Evolutionary conservation across 352 stramenopile genomes (phyloP), one percentile per base, ranked within the genome.

Genomic region (Phytophthora vignae): DNA sequence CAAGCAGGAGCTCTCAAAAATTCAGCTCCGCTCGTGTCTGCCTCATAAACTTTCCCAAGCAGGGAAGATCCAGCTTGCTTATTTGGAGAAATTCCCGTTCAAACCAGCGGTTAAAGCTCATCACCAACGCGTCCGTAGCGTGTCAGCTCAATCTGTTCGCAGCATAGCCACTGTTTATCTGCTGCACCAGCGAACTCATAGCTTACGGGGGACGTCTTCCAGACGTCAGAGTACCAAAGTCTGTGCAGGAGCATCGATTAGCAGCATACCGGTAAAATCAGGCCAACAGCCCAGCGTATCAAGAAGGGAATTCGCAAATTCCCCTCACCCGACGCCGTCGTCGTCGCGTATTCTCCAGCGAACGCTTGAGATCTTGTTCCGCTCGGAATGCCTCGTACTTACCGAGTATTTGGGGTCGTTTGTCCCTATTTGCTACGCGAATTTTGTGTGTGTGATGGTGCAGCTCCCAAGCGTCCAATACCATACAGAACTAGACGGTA

Each of bases 341-440:
- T 14, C 40, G 12, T 64, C 60, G 22, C 38, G 27, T 4, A 60
- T 52, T 50, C 67, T 73, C 11, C 29, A 71, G 15, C 27, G 40
- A 60, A 60, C 48, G 0, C 33, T 79, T 0, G 64, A 68, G 15
- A 62, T 69, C 15, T 44, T 80, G n/a, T 86, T 79, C 60, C 73
- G 58, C 1, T 66, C 69, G 27, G 78, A 86, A 48, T 86, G 74
- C 63, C 33, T 75, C 22, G 50, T 73, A 10, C 63, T 86, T 0
- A 67, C 79, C 4, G 76, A 86, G 67, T 86, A 83, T 29, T 62
- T 76, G 14, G 76, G 83, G 60, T 70, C 69, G 6, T 71, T 86
- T 53, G 73, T 77, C 29, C 78, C 73, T 0, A 12, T 79, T 3
- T 65, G 78, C 33, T 86, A 81, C 62, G 63, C 29, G 12, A 60